These are phyloP conservation scores for Torulaspora pretoriensis DNA, from an alignment of 1,139 yeast genomes.

Conservation along the genomic window DNA sequence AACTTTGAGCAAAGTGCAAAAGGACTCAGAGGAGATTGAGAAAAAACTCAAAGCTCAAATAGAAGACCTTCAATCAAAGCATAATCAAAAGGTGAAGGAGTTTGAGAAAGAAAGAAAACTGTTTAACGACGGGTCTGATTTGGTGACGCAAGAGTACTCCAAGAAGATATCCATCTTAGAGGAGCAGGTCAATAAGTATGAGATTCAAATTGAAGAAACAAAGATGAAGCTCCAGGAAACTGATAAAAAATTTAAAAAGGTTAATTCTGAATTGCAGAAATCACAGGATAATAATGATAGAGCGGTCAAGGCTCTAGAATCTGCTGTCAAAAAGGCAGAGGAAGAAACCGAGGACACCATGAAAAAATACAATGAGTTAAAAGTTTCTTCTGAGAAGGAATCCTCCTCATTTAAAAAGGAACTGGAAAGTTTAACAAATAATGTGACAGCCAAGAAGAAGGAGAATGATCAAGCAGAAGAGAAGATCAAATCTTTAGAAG, in stretches of 20 bases:
- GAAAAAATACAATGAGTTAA: not conserved
- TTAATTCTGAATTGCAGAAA: conserved; percentile 4
- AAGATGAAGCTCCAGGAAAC: conserved; percentile 5
- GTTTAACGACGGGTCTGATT: conserved; percentile 48
- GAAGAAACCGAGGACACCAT: not conserved
- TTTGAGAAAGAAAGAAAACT: conserved; percentile 50
- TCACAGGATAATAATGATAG: conserved; percentile 3
- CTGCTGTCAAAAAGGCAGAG: conserved; percentile 2
- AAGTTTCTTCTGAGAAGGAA: not conserved
- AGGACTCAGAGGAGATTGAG: not conserved
- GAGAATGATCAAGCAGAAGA: not conserved
- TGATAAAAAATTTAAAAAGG: conserved; percentile 1
- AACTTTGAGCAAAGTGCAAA: not conserved
- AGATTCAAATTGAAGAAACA: conserved; percentile 6
- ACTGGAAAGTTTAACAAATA: conserved; percentile 5
- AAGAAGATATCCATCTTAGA: conserved; percentile 43
- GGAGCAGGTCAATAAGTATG: conserved; percentile 17
- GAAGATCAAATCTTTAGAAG: conserved; percentile 8
- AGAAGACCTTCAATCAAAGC: conserved; percentile 8
- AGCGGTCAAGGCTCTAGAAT: conserved; percentile 5
- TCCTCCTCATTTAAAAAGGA: conserved; percentile 1
- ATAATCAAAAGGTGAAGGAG: conserved; percentile 40
- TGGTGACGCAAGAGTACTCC: conserved; percentile 46
- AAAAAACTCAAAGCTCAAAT: conserved; percentile 1
- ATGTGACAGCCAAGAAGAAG: conserved; percentile 9